Conservation (phyloP, 2,329 filamentous ascomycete species). For the Ophiostoma pallidulum region DNA sequence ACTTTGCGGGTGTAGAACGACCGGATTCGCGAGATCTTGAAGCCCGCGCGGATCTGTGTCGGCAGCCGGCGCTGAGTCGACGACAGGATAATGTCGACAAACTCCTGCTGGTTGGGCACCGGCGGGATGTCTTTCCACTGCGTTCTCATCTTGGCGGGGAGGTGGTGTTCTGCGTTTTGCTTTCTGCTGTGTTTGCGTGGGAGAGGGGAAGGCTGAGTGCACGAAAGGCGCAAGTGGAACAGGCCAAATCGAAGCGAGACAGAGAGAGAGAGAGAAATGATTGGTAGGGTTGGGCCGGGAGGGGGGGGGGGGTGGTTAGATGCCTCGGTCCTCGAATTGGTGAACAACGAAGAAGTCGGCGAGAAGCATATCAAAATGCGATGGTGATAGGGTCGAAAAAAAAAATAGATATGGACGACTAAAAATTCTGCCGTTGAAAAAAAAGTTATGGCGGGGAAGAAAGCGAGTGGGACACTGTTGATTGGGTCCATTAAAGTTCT, state of each 20-base stretch:
- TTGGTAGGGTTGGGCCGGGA: too few relatives aligned
- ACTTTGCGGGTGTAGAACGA: slow-evolving; percentile 94
- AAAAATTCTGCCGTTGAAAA: slow-evolving; percentile 14
- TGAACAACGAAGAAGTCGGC: too few relatives aligned
- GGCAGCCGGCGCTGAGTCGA: slow-evolving; percentile 87
- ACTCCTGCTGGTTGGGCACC: slow-evolving; percentile 87
- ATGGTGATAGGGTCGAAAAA: neutral
- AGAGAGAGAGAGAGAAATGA: neutral
- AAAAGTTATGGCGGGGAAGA: slow-evolving; percentile 6
- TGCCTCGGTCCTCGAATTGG: too few relatives aligned
- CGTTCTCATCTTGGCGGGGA: slow-evolving; percentile 18
- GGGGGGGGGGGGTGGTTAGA: too few relatives aligned
- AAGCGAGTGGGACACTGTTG: neutral
- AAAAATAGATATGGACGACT: too few relatives aligned
- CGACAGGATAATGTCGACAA: slow-evolving; percentile 93
- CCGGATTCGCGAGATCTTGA: slow-evolving; percentile 90
- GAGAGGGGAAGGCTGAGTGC: neutral
- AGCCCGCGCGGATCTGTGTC: slow-evolving; percentile 82
- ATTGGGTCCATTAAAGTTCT: neutral
- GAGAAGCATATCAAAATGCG: neutral
- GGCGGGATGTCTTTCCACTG: slow-evolving; percentile 67
- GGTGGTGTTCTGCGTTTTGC: neutral
- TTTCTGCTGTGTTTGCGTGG: neutral
- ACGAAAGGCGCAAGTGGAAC: neutral
- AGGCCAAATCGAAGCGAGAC: neutral